phyloP scores from a whole-genome alignment of 345 rosid species.

The Salix exigua region DNA sequence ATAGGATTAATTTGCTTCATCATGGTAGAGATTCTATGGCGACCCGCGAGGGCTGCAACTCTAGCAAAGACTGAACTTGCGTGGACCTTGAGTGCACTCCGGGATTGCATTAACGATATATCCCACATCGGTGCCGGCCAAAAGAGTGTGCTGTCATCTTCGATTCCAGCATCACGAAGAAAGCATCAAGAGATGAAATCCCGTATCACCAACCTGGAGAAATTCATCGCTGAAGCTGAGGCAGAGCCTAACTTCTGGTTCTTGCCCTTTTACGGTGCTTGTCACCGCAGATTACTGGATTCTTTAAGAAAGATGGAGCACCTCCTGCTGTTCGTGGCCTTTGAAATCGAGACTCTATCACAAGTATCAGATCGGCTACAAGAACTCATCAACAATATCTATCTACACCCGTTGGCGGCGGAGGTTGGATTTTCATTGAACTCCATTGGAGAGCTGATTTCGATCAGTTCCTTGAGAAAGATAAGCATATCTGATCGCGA shows the following conservation, averaged over 20 bases:
- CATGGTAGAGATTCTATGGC: constrained; percentile 39
- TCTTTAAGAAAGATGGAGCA: constrained; percentile 43
- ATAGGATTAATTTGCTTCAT: constrained; percentile 57
- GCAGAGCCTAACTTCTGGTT: constrained; percentile 57
- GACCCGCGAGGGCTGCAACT: constrained; percentile 54
- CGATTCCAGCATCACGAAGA: constrained; percentile 23
- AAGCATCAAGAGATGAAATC: constrained; percentile 36
- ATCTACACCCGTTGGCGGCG: constrained; percentile 39
- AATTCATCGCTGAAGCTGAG: constrained; percentile 43
- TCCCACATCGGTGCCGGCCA: constrained; percentile 18
- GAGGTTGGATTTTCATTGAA: constrained; percentile 36
- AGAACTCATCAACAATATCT: constrained; percentile 19
- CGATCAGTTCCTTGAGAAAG: constrained; percentile 34
- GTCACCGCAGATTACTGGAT: constrained; percentile 38
- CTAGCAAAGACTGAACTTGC: constrained; percentile 49
- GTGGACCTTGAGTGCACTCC: constrained; percentile 25
- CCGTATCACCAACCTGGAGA: constrained; percentile 30
- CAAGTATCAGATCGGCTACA: constrained; percentile 18
- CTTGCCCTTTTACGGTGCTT: constrained; percentile 38
- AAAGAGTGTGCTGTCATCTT: constrained; percentile 19
- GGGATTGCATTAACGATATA: constrained; percentile 25
- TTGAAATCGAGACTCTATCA: constrained; percentile 33
- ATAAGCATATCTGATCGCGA: constrained; percentile 34
- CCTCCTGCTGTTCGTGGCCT: constrained; percentile 37
- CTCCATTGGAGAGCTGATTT: constrained; percentile 36